Evolutionary conservation across 805 yeast genomes (phyloP).

Genomic region (Hyphopichia homilentoma): DNA sequence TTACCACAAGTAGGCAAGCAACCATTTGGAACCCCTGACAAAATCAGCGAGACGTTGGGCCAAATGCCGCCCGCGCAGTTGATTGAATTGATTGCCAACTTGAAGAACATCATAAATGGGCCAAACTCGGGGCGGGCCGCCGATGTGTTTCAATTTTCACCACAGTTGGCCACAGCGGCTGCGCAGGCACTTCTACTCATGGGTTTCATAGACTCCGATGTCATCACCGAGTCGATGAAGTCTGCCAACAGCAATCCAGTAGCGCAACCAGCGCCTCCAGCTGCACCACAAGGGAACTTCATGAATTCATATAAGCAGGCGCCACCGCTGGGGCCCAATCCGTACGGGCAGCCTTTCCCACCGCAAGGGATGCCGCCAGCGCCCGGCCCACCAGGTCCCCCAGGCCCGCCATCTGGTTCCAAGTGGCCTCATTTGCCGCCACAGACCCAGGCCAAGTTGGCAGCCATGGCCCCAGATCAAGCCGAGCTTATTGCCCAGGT

Average conservation of each 20-base stretch:
- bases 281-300: slow-evolving; percentile 8
- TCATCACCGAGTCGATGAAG: slow-evolving; percentile 56
- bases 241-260: slow-evolving; percentile 15
- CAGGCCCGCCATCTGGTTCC: slow-evolving; percentile 17
- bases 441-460: slow-evolving; percentile 47
- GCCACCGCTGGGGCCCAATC: slow-evolving; percentile 6
- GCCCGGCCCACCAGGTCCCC: slow-evolving; percentile 11
- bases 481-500: slow-evolving; percentile 56
- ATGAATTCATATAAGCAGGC: slow-evolving; percentile 6
- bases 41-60: slow-evolving; percentile 58
- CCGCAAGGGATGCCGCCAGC: slow-evolving; percentile 7
- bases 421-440: slow-evolving; percentile 49
- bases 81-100: slow-evolving; percentile 63
- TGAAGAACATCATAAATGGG: slow-evolving; percentile 54
- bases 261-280: slow-evolving; percentile 14
- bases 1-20: slow-evolving; percentile 48
- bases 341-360: slow-evolving; percentile 11
- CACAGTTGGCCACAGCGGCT: slow-evolving; percentile 59
- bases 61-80: slow-evolving; percentile 68
- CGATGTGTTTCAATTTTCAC: slow-evolving; percentile 49
- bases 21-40: slow-evolving; percentile 51
- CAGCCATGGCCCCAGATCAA: slow-evolving; percentile 52
- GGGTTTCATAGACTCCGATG: slow-evolving; percentile 71
- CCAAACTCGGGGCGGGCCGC: slow-evolving; percentile 50
- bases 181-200: slow-evolving; percentile 71